These are phyloP conservation scores for Kurtzmaniella natalensis DNA, from an alignment of 1,139 yeast species.

Conservation along the genomic window DNA sequence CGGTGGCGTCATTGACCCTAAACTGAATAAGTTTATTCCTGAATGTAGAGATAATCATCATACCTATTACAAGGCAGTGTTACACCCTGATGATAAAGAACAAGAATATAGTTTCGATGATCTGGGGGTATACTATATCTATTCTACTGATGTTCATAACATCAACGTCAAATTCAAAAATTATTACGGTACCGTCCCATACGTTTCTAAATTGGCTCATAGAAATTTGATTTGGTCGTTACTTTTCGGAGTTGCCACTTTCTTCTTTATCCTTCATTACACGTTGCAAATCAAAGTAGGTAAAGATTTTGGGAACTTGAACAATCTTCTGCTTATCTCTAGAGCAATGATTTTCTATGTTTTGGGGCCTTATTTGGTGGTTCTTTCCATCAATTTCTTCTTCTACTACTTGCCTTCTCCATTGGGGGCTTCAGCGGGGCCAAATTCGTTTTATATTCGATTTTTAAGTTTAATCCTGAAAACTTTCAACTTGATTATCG, in stretches of 20 bases:
- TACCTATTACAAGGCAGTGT: slow-evolving; percentile 7
- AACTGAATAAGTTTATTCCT: slow-evolving; percentile 11
- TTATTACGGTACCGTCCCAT: slow-evolving; percentile 27
- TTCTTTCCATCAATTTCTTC: slow-evolving; percentile 4
- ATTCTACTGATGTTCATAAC: slow-evolving; percentile 15
- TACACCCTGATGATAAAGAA: slow-evolving; percentile 8
- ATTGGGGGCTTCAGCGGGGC: neutral
- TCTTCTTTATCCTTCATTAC: slow-evolving; percentile 23
- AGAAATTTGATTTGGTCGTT: slow-evolving; percentile 16
- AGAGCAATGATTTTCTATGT: slow-evolving; percentile 28
- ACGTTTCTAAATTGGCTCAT: slow-evolving; percentile 17
- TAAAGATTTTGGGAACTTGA: slow-evolving; percentile 25
- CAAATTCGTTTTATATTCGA: neutral
- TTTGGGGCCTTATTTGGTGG: slow-evolving; percentile 20
- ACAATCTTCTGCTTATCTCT: slow-evolving; percentile 32
- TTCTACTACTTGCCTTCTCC: neutral
- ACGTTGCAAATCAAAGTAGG: slow-evolving; percentile 27
- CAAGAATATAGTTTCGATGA: slow-evolving; percentile 14
- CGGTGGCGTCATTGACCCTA: slow-evolving; percentile 5
- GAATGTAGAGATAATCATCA: slow-evolving; percentile 4
- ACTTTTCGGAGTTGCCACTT: slow-evolving; percentile 15
- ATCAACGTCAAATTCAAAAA: slow-evolving; percentile 13
- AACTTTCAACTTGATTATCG: neutral
- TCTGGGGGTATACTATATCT: slow-evolving; percentile 33
- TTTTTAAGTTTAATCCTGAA: neutral